Percentiles rank a stretch among this genome's conserved stretches.
Evolutionary conservation across 345 rosid genomes (phyloP).

Genomic region (Eucalyptus grandis): DNA sequence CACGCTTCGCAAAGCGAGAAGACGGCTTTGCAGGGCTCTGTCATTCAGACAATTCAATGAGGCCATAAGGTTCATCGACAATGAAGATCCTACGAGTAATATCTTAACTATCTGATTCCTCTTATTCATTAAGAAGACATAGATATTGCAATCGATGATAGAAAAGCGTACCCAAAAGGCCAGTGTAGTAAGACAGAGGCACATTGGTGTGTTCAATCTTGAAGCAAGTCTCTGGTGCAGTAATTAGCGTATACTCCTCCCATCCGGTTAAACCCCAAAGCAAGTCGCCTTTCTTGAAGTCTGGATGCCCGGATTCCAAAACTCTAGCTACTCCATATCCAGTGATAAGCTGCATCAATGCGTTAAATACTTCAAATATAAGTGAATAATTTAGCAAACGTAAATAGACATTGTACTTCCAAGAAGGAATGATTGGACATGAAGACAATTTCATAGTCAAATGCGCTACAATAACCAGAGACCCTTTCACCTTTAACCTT

Average conservation of each 20-base stretch:
- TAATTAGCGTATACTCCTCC: conserved; percentile 50
- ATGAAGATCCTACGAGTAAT: neutral
- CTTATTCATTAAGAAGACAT: neutral
- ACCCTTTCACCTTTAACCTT: neutral
- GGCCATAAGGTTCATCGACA: neutral
- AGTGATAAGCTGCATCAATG: conserved; percentile 25
- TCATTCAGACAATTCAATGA: neutral
- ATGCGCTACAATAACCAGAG: neutral
- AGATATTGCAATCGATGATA: neutral
- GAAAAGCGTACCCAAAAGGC: conserved; percentile 41
- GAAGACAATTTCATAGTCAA: neutral
- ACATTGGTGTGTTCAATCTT: conserved; percentile 38
- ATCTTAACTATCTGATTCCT: neutral
- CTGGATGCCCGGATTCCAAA: conserved; percentile 37
- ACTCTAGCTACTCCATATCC: conserved; percentile 57
- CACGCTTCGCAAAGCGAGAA: too few species aligned
- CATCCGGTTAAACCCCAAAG: conserved; percentile 54
- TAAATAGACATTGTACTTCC: neutral
- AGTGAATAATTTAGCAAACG: neutral
- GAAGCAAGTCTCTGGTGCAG: conserved; percentile 9
- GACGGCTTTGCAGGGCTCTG: neutral
- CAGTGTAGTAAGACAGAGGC: conserved; percentile 53
- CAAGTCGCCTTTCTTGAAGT: conserved; percentile 38
- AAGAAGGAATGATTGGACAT: neutral
- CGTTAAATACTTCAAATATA: neutral